Evolutionary conservation across 768 basidiomycete species (phyloP), one percentile per base, ranked within the genome.

Genomic region (Rubroboletus satanas): DNA sequence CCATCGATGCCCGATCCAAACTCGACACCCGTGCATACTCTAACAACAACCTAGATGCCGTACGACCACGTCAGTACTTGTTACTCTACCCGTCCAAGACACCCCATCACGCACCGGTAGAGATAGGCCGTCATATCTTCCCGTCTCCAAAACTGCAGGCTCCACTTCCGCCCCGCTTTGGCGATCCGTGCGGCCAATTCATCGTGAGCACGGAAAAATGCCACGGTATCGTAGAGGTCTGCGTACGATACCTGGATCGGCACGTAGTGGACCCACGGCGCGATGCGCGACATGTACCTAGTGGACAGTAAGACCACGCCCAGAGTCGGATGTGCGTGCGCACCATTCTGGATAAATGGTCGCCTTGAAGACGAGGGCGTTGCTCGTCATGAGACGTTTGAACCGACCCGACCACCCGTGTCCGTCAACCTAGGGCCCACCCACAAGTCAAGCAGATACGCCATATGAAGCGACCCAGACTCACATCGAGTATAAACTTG

Each of bases 331-430:
- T 1, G 12, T 12, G 6, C 28, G 7, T 17, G 15, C 72, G 12
- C 63, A 83, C 88, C 88, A 89, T 70, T 88, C 88, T 0, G 85
- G 86, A 62, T 84, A 88, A 56, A 88, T 78, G 0, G 86, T 88
- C 33, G 83, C 75, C 63, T 88, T 88, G 72, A 89, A 81, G 6
- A 88, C 72, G 15, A 86, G 70, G 0, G 85, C 76, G 26, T 85
- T 84, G 23, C 81, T 77, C 2, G 82, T 81, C 5, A 88, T 75
- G 2, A 88, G 71, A 6, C 84, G 73, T 56, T 85, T 84, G 66
- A 87, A 89, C 3, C 85, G 77, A n/a, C 81, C 76, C 4, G 83
- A 85, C 84, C 85, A 87, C 1, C 83, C 86, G 54, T 83, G 82
- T 8, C 82, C 84, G 55, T 84, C 83, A 11, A 84, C 70, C 81